Conservation (phyloP, 2,329 filamentous ascomycete genomes). For the Botrytis deweyae region DNA sequence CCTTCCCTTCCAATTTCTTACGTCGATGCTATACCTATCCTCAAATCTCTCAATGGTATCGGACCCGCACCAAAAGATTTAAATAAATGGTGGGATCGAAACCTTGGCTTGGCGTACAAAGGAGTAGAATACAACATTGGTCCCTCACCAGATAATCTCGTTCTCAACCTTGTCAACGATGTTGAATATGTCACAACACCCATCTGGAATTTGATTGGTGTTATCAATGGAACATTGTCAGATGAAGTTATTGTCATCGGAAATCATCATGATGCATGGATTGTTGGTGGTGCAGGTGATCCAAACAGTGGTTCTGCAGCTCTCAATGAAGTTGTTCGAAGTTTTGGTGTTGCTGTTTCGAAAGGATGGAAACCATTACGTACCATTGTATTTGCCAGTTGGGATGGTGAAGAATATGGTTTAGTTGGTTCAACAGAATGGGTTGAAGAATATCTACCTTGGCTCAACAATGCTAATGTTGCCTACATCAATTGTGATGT, state of each 20-base stretch:
- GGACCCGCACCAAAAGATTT: constrained; percentile 76
- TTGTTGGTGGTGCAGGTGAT: constrained; percentile 78
- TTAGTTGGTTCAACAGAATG: constrained; percentile 80
- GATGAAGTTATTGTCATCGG: constrained; percentile 87
- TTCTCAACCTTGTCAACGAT: constrained; percentile 72
- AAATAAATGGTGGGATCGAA: constrained; percentile 64
- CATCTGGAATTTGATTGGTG: constrained; percentile 87
- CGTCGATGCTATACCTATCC: constrained; percentile 76
- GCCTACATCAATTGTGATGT: constrained; percentile 80
- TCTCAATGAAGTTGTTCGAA: constrained; percentile 74
- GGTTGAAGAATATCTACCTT: constrained; percentile 79
- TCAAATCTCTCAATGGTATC: constrained; percentile 87
- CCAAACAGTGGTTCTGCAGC: constrained; percentile 81
- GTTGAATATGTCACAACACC: constrained; percentile 81
- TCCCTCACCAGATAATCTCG: constrained; percentile 64
- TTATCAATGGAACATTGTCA: constrained; percentile 85
- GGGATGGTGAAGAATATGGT: constrained; percentile 77
- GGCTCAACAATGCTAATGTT: constrained; percentile 68
- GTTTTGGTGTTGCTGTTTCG: constrained; percentile 68
- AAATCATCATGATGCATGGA: constrained; percentile 92
- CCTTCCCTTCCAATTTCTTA: constrained; percentile 93
- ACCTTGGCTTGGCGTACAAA: constrained; percentile 61
- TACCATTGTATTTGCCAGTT: constrained; percentile 82
- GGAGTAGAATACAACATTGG: constrained; percentile 70
- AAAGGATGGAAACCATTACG: constrained; percentile 81